Conservation (phyloP, 805 yeast species). For the Kuraishia borneana region DNA sequence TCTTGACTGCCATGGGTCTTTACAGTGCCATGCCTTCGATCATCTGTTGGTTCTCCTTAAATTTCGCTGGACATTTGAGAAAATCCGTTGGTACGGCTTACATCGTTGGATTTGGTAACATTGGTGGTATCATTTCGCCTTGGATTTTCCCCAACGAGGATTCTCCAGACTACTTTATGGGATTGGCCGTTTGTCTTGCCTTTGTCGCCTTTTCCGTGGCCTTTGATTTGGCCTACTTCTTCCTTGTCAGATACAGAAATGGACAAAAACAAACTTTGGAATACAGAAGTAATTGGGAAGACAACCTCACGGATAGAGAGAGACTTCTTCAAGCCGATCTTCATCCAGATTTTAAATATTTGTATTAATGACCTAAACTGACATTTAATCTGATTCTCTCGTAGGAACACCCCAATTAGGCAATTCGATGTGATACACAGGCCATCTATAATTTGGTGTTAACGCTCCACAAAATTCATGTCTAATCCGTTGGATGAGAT, state of each 20-base stretch:
- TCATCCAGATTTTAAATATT: slow-evolving; percentile 34
- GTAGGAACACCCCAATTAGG: neutral
- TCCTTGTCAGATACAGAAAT: slow-evolving; percentile 19
- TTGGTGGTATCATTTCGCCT: slow-evolving; percentile 60
- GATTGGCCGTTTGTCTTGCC: slow-evolving; percentile 39
- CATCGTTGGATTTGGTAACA: slow-evolving; percentile 63
- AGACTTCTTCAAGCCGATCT: slow-evolving; percentile 21
- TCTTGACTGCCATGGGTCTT: slow-evolving; percentile 45
- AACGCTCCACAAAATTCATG: slow-evolving; percentile 8
- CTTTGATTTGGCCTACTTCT: slow-evolving; percentile 19
- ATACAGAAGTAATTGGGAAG: slow-evolving; percentile 17
- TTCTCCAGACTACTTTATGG: slow-evolving; percentile 49
- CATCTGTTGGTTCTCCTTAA: slow-evolving; percentile 56
- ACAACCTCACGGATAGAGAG: slow-evolving; percentile 11
- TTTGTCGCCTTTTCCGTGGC: slow-evolving; percentile 30
- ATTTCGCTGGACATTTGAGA: slow-evolving; percentile 52
- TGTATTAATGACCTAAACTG: slow-evolving; percentile 21
- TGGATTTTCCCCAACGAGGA: slow-evolving; percentile 42
- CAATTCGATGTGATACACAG: neutral
- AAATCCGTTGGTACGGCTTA: slow-evolving; percentile 37
- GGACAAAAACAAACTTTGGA: slow-evolving; percentile 21
- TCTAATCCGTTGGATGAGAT: slow-evolving; percentile 31
- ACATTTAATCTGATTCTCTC: neutral
- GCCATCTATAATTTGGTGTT: neutral
- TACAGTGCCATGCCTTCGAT: slow-evolving; percentile 60